Evolutionary conservation across 306 rosid genomes (phyloP), one percentile per base, ranked within the genome.

Genomic region (Vicia faba): DNA sequence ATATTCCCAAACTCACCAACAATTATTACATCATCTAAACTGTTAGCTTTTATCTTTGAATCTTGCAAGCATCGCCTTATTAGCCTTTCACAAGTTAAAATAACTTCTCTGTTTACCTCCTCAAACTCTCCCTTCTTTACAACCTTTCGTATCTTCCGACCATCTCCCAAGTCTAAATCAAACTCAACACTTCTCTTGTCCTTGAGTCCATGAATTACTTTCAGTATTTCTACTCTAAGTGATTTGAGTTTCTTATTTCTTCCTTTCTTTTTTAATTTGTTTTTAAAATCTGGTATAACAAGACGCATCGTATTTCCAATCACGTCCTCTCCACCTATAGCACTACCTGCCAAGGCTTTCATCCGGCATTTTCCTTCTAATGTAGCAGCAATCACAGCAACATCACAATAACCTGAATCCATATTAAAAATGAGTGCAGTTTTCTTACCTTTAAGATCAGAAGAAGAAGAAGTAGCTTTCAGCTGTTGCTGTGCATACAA

Each of bases 381-480:
- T n/a, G n/a, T n/a, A n/a, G n/a, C 23, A 20, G 23, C 23, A 20
- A 2, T 20, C 18, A 92, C 81, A 49, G 92, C 92, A 11, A 82
- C 97, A 70, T 92, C 97, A 63, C 84, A 85, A 74, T 82, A 92
- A 51, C 96, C 97, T 41, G 91, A 96, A 59, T 96, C 97, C 92
- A 92, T 85, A 55, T 82, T 92, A 84, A 92, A 84, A 68, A 89
- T 87, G 0, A 43, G 48, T 4, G 48, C 48, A 43, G 5, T 5
- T 43, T 43, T 43, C 48, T 4, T 2, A 85, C 91, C 23, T 20
- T 20, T 20, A 20, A 20, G 1, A 58, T 74, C 79, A 53, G 51
- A 12, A 13, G 48, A 1, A 25, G 28, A 25, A 25, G 28, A 13
- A 43, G 16, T 73, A 61, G 61, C 53, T 67, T 83, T 91, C 66